Conservation (phyloP, 768 basidiomycete species). For the Postia placenta region DNA sequence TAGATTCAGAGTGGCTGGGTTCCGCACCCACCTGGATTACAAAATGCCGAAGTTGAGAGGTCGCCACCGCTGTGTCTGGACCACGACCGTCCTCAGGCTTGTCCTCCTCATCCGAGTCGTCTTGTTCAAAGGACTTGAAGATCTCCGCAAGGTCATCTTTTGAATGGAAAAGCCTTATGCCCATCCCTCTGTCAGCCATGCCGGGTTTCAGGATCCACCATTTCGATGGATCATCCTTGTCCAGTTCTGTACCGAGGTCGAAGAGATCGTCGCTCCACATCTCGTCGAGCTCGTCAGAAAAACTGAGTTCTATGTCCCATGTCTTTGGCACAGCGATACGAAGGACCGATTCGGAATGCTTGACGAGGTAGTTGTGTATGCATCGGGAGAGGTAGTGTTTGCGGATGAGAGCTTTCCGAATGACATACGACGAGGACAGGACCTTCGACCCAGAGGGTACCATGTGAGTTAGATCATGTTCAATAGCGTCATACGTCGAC, state of each 20-base stretch:
- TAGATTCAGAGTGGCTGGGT: too few relatives aligned
- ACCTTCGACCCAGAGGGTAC: conserved; percentile 34
- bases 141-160: conserved; percentile 67
- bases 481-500: conserved; percentile 85
- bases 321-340: conserved; percentile 58
- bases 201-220: conserved; percentile 99
- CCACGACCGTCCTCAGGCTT: conserved; percentile 25
- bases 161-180: conserved; percentile 83
- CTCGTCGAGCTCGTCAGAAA: conserved; percentile 93
- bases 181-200: conserved; percentile 95
- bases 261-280: conserved; percentile 89
- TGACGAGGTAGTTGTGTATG: conserved; percentile 65
- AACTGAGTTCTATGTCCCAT: conserved; percentile 81
- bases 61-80: conserved; percentile 53
- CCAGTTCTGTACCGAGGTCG: conserved; percentile 67
- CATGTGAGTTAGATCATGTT: conserved; percentile 64
- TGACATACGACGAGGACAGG: conserved; percentile 79
- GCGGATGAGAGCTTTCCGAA: conserved; percentile 89
- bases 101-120: conserved; percentile 42
- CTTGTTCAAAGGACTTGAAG: conserved; percentile 74
- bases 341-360: conserved; percentile 57
- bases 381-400: conserved; percentile 87
- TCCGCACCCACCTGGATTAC: conserved; percentile 97
- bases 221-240: conserved; percentile 22
- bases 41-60: conserved; percentile 90